These are phyloP conservation scores for Euphorbia celastroides DNA, from an alignment of 441 rosid species.

Conservation along the genomic window DNA sequence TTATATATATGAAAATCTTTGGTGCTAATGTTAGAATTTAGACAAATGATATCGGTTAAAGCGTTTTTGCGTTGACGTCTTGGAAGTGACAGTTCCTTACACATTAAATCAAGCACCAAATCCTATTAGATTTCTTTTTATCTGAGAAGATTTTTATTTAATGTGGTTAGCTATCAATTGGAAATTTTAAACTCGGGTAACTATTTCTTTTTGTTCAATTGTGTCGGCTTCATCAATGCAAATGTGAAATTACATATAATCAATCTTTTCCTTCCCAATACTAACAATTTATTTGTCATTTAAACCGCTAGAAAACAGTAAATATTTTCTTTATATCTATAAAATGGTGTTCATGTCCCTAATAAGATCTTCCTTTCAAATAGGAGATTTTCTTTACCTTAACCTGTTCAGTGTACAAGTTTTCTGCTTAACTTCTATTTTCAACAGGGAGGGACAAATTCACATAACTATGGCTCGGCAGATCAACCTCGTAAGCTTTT, in stretches of 20 bases:
- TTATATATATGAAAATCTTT: background rate
- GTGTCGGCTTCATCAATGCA: background rate
- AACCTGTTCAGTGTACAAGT: background rate
- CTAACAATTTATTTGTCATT: background rate
- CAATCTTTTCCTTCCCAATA: background rate
- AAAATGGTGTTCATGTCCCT: background rate
- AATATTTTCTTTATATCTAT: background rate
- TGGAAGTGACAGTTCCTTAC: background rate
- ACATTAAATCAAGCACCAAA: background rate
- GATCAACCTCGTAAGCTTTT: background rate
- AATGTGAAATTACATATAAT: background rate
- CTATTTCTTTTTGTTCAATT: background rate
- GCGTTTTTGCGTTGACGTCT: background rate
- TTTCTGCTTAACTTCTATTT: background rate
- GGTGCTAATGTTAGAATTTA: background rate
- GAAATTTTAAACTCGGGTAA: background rate
- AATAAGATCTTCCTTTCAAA: background rate
- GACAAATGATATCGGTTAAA: background rate
- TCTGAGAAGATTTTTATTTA: background rate
- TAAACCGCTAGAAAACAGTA: too few species aligned
- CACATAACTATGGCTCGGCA: background rate
- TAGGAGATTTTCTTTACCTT: too few species aligned
- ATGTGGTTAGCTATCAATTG: background rate
- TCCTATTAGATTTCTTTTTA: background rate
- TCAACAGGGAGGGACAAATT: conserved; percentile 13